Percentiles rank a stretch among this genome's conserved stretches.
phyloP scores from a whole-genome alignment of 148 eudicot genomes.

The Talinum fruticosum region DNA sequence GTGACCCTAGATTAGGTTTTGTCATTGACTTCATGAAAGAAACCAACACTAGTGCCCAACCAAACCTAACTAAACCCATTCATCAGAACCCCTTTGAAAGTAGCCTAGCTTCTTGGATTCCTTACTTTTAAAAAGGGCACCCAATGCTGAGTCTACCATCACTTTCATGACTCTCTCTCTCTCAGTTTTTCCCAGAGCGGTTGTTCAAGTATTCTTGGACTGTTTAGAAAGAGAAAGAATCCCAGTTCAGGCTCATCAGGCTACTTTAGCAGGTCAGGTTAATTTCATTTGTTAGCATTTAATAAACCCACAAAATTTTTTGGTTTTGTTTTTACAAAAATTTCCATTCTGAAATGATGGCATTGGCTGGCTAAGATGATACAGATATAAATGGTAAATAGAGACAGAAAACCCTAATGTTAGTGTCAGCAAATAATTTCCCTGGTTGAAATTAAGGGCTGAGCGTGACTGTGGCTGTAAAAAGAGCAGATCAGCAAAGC shows the following conservation, averaged over 20 bases:
- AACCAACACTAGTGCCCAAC: too few species aligned
- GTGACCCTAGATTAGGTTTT: too few species aligned
- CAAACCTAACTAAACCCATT: neutral
- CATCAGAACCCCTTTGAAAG: neutral
- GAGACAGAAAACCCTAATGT: neutral
- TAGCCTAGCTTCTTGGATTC: neutral
- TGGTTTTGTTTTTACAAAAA: neutral
- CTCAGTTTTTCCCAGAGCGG: neutral
- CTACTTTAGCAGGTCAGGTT: neutral
- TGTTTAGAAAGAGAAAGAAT: slow-evolving; percentile 17
- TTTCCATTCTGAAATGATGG: neutral
- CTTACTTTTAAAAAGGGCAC: neutral
- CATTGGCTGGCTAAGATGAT: neutral
- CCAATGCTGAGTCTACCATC: neutral
- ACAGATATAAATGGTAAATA: neutral
- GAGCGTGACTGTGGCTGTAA: neutral
- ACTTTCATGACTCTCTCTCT: neutral
- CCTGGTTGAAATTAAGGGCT: neutral
- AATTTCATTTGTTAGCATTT: neutral
- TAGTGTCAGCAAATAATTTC: neutral
- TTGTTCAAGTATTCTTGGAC: slow-evolving; percentile 8
- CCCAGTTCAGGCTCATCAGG: slow-evolving; percentile 5
- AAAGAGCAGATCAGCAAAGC: neutral
- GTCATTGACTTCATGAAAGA: too few species aligned
- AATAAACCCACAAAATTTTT: neutral